Conservation (phyloP, 352 stramenopile species). For the Phytopythium mirpurense region DNA sequence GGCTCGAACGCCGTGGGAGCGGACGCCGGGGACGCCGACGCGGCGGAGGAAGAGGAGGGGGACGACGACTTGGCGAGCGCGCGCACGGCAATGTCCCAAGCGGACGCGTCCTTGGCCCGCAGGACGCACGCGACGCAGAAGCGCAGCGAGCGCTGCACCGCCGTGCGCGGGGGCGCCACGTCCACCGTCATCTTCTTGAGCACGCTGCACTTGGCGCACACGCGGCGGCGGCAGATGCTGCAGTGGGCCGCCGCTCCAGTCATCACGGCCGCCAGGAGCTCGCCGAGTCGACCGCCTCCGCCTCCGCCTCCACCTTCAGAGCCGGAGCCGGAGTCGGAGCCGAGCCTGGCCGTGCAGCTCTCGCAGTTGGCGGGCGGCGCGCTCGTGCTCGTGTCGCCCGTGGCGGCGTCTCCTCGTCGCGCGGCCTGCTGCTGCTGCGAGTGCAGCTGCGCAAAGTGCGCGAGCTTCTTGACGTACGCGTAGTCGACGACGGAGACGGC, state of each 20-base stretch:
- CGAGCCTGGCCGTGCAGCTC: background rate
- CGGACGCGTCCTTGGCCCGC: conserved; percentile 36
- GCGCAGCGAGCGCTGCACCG: conserved; percentile 29
- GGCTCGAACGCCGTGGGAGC: no score
- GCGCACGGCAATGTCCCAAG: conserved; percentile 31
- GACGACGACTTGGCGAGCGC: background rate
- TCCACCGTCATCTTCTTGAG: conserved; percentile 58
- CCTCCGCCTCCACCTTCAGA: conserved; percentile 27
- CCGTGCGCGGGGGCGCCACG: conserved; percentile 16
- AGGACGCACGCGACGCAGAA: conserved; percentile 49
- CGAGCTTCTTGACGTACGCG: conserved; percentile 55
- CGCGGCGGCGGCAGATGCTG: conserved; percentile 36
- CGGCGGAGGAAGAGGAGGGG: background rate
- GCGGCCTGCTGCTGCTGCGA: conserved; percentile 5
- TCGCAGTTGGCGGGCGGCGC: background rate
- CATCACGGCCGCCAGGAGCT: conserved; percentile 8
- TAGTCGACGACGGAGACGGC: conserved; percentile 37
- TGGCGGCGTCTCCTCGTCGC: background rate
- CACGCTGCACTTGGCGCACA: conserved; percentile 47
- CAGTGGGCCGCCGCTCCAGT: conserved; percentile 22
- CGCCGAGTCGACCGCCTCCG: conserved; percentile 16
- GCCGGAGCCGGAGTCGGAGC: no score
- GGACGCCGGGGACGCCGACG: background rate
- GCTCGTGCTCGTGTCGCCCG: background rate
- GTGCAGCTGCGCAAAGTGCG: conserved; percentile 37